Base-by-base conservation (phyloP, 1,284 basidiomycete species). In the Cystobasidium pallidum region DNA sequence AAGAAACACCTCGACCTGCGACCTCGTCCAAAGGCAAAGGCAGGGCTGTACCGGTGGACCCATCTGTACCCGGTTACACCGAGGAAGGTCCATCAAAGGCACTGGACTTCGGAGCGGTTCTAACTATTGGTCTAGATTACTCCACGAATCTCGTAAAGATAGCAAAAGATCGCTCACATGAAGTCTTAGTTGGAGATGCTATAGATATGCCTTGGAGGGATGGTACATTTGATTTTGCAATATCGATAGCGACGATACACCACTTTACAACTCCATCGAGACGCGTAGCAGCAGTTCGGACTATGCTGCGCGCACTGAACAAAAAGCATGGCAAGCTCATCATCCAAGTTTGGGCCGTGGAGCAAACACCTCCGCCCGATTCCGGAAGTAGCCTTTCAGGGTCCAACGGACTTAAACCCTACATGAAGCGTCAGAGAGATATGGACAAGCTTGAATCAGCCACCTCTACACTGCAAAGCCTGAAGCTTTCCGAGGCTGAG, bases 311-410 rank as follows among this genome's bases (percentile, higher is more conserved):
- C 70, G 83, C 85, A 15, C 86, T 91, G 45, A 87, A 1, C 83
- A 1, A 86, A 89, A 76, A 89, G 92, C 11, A 87, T 92, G 7
- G 85, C 32, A 70, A 74, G 54, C 54, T 94, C 71, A 84, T 99
- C 75, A 89, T 99, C 77, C 97, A 96, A 78, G 96, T 98, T n/a
- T 99, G 96, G 96, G 94, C 95, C 0, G 87, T 91, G 66, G 94
- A 97, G 79, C 96, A 99, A 83, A 92, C 95, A 32, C 75, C 75
- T 2, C 21, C 71, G 0, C 39, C 75, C 11, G 36, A 63, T 66
- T 10, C 2, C 2, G 30, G 1, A 15, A 47, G 19, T 7, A 19
- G 7, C 30, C 10, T 15, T 21, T 24, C 43, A 3, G 28, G 15
- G 19, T 21, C n/a, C 10, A 41, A 41, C 4, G n/a, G 28, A 21